Evolutionary conservation across 1,284 basidiomycete species (phyloP).

Genomic region (Leccinum subrobustum): DNA sequence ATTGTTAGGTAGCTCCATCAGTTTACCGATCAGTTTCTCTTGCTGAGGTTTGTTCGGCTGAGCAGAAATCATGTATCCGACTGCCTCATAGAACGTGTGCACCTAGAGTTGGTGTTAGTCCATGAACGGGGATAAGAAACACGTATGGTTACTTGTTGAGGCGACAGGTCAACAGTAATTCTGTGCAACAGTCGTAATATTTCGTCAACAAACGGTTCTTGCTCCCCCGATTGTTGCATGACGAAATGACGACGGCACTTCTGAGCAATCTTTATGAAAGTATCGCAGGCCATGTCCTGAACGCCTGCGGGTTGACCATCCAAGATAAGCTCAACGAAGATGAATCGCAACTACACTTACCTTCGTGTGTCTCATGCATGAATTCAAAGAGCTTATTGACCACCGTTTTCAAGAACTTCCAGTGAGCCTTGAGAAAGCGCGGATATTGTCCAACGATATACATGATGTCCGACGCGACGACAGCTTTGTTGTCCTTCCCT

Average conservation of each 20-base stretch:
- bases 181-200: conserved; percentile 90
- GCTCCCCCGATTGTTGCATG: conserved; percentile 97
- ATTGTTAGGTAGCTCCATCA: conserved; percentile 98
- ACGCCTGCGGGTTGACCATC: conserved; percentile 62
- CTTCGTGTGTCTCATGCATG: conserved; percentile 99
- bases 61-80: conserved; percentile 99
- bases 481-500: conserved; percentile 99
- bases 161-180: conserved; percentile 94
- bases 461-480: conserved; percentile 99
- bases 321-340: conserved; percentile 7
- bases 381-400: conserved; percentile 99
- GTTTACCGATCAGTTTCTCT: conserved; percentile 90
- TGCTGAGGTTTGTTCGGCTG: conserved; percentile 98
- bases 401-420: conserved; percentile 99
- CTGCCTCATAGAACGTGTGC: conserved; percentile 97
- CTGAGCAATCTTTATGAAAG: conserved; percentile 99
- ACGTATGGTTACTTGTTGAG: conserved; percentile 70
- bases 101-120: conserved; percentile 49
- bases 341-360: conserved; percentile 37
- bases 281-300: conserved; percentile 99
- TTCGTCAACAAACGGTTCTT: conserved; percentile 98
- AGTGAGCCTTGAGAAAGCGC: conserved; percentile 98
- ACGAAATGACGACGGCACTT: conserved; percentile 99
- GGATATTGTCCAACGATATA: conserved; percentile 99
- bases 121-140: neutral